phyloP scores from a whole-genome alignment of 768 basidiomycete genomes.

The Lactarius indigo region DNA sequence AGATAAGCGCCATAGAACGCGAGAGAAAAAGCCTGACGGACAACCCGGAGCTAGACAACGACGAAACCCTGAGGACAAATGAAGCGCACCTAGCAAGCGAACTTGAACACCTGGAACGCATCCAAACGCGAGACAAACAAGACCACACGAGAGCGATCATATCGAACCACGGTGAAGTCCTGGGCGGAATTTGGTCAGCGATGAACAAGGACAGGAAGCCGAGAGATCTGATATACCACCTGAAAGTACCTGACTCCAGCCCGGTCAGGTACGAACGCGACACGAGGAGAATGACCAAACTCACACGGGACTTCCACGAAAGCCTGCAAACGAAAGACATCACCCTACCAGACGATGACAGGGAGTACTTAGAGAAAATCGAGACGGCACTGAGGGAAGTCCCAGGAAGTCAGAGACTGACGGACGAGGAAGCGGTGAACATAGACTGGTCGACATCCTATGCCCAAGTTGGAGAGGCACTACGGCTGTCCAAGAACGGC shows the following conservation, averaged over 20 bases:
- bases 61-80: accelerated
- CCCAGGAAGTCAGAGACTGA: accelerated
- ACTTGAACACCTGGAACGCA: no score
- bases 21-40: no score
- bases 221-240: not conserved
- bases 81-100: no score
- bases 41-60: no score
- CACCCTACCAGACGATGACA: no score
- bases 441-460: not conserved
- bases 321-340: not conserved
- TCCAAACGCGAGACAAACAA: no score
- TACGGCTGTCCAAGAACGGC: not conserved
- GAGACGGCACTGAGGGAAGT: no score
- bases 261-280: not conserved
- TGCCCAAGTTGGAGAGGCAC: not conserved
- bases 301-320: constrained; percentile 6
- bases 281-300: not conserved
- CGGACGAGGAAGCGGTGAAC: not conserved
- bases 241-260: not conserved
- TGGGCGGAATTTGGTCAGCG: not conserved
- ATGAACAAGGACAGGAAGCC: not conserved
- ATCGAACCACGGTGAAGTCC: not conserved
- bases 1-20: no score
- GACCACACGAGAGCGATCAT: no score
- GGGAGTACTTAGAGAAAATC: no score